These are phyloP conservation scores for Alternaria sp. DNA, from an alignment of 2,329 filamentous ascomycete species.

Conservation along the genomic window DNA sequence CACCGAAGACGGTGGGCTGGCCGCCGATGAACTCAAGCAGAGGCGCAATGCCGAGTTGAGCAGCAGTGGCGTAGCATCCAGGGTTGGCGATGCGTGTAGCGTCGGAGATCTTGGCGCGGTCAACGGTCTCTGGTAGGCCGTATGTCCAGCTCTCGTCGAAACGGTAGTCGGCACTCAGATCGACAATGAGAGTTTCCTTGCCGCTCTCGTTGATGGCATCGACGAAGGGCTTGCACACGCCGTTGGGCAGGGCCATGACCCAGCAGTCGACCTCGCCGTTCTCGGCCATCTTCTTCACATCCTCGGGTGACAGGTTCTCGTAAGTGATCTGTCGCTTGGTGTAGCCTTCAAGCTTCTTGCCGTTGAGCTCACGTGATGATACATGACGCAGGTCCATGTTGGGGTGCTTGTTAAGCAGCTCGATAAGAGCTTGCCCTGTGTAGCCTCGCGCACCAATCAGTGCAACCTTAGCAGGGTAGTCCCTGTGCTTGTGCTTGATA, in stretches of 20 bases:
- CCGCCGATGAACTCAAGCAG: slow-evolving; percentile 79
- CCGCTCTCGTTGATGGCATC: slow-evolving; percentile 80
- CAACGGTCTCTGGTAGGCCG: slow-evolving; percentile 84
- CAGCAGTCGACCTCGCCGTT: slow-evolving; percentile 89
- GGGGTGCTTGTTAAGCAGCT: slow-evolving; percentile 84
- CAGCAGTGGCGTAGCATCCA: slow-evolving; percentile 93
- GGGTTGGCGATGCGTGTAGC: slow-evolving; percentile 88
- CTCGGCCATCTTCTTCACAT: slow-evolving; percentile 83
- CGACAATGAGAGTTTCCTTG: slow-evolving; percentile 78
- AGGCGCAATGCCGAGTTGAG: slow-evolving; percentile 87
- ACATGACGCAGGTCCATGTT: slow-evolving; percentile 90
- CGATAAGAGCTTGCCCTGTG: slow-evolving; percentile 89
- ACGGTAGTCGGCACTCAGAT: slow-evolving; percentile 95
- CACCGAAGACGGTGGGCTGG: slow-evolving; percentile 83
- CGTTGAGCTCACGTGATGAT: slow-evolving; percentile 88
- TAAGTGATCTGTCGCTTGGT: slow-evolving; percentile 90
- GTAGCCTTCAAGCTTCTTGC: slow-evolving; percentile 87
- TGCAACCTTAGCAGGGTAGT: slow-evolving; percentile 77
- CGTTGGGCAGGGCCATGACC: slow-evolving; percentile 97
- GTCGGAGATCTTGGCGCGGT: slow-evolving; percentile 75
- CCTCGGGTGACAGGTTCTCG: slow-evolving; percentile 86
- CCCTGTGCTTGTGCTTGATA: slow-evolving; percentile 85
- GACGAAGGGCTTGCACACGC: slow-evolving; percentile 91
- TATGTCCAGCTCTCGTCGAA: slow-evolving; percentile 89
- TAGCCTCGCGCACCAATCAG: slow-evolving; percentile 93